Evolutionary conservation across 176 grass and related monocot species (phyloP), one percentile per base, ranked within the genome.

Genomic region (Avena insularis): DNA sequence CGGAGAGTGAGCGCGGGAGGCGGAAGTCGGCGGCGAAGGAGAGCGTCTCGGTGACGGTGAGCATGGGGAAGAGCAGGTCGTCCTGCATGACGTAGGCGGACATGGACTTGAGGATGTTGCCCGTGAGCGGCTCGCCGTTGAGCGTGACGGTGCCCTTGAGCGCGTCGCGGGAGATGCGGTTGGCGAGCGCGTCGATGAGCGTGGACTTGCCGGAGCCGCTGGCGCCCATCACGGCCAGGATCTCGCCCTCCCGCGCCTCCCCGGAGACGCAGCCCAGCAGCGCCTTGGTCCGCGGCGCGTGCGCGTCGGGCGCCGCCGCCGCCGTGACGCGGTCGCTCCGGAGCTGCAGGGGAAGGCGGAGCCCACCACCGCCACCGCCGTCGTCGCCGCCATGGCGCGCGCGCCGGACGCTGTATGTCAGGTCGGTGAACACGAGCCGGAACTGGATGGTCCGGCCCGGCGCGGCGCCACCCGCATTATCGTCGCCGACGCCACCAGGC

Each of bases 11-110:
- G 12, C 92, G 82, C 36, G 96, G 96, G 62, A 98, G 92, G 68
- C 96, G 96, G 86, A 98, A 98, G 84, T 98, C 96, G 50, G 96
- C 96, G 9, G 96, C 92, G 92, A 98, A 98, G 45, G 90, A 87
- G 71, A 98, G 88, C 0, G 96, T 98, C 82, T 98, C 96, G 87
- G 90, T 60, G 60, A 98, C 96, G 33, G 95, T 98, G 77, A 98
- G 93, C 96, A 95, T 98, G 2, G 96, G 96, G 90, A 88, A 95
- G 54, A 98, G 81, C 62, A 98, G 79, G 84, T 98, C 96, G 84
- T 98, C 96, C 88, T 98, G 96, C 96, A 98, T 98, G 38, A 98
- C 96, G 89, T 98, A 95, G 0, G 96, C 96, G 3, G 96, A 98
- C 65, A 98, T 98, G 78, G 87, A 84, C 86, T 94, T 95, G 40